Evolutionary conservation across 305 asterid genomes (phyloP).

Genomic region (Solanum chacoense): DNA sequence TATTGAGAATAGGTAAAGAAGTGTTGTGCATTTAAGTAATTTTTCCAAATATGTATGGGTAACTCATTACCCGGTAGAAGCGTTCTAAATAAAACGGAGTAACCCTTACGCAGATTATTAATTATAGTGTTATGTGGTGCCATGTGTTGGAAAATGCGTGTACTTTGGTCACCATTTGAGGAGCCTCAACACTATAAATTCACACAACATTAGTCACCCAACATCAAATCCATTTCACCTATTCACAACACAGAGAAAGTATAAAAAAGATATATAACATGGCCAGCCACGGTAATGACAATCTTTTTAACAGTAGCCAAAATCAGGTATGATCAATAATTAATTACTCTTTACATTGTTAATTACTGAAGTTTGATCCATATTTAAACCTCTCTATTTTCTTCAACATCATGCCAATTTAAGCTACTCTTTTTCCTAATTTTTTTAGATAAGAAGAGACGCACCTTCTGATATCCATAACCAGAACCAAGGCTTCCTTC

Average conservation of each 20-base stretch:
- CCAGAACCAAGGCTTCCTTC: neutral
- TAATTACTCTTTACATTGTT: neutral
- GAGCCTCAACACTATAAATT: neutral
- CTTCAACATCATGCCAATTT: neutral
- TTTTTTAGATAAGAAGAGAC: neutral
- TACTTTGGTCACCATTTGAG: neutral
- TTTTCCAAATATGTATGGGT: neutral
- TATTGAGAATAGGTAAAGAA: no score
- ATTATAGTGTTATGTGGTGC: neutral
- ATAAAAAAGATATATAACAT: neutral
- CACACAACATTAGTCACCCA: neutral
- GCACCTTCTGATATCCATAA: neutral
- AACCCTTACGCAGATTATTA: neutral
- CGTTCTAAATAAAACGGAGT: neutral
- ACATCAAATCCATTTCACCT: neutral
- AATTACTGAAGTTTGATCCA: neutral
- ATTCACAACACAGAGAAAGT: neutral
- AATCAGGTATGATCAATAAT: neutral
- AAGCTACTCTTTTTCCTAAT: neutral
- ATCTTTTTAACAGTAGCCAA: neutral
- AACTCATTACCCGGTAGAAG: neutral
- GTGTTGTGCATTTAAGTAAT: no score
- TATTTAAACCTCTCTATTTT: neutral
- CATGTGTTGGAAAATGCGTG: neutral
- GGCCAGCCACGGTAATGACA: neutral